These are phyloP conservation scores for Pulveroboletus sp. DNA, from an alignment of 768 basidiomycete species.

Conservation along the genomic window DNA sequence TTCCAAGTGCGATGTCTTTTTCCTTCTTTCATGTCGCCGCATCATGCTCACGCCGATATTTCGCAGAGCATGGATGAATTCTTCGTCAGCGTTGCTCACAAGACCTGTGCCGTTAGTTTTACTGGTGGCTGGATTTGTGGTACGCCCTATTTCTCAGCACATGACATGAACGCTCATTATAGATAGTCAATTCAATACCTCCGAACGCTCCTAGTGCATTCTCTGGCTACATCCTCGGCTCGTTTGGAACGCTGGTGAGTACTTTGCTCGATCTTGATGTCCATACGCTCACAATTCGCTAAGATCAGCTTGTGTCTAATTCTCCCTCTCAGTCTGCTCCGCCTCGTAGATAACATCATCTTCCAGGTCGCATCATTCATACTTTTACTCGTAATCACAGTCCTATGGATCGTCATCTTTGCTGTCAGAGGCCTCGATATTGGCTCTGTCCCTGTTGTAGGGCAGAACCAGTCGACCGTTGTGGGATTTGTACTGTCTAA, in stretches of 20 bases:
- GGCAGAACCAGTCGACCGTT: slow-evolving; percentile 18
- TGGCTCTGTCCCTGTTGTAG: slow-evolving; percentile 13
- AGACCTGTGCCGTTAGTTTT: slow-evolving; percentile 26
- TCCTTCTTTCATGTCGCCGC: too few species aligned
- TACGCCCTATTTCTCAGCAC: slow-evolving; percentile 1
- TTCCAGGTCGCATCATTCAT: slow-evolving; percentile 25
- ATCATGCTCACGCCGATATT: neutral
- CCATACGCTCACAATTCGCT: neutral
- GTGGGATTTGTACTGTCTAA: slow-evolving; percentile 24
- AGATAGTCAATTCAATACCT: slow-evolving; percentile 10
- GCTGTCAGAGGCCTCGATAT: slow-evolving; percentile 8
- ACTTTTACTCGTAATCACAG: slow-evolving; percentile 14
- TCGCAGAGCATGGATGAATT: slow-evolving; percentile 23
- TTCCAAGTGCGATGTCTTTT: slow-evolving; percentile 16
- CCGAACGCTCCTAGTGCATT: slow-evolving; percentile 14
- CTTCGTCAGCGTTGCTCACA: slow-evolving; percentile 21
- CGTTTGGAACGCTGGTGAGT: slow-evolving; percentile 21
- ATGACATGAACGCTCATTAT: neutral
- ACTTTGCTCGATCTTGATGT: too few species aligned
- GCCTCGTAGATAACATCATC: slow-evolving; percentile 23
- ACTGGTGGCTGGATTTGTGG: slow-evolving; percentile 22
- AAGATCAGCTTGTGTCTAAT: slow-evolving; percentile 19
- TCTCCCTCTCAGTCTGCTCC: slow-evolving; percentile 22
- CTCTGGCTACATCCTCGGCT: slow-evolving; percentile 22
- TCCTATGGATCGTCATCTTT: slow-evolving; percentile 19